Evolutionary conservation across 805 yeast species (phyloP), one percentile per base, ranked within the genome.

Genomic region (Metschnikowia similis): DNA sequence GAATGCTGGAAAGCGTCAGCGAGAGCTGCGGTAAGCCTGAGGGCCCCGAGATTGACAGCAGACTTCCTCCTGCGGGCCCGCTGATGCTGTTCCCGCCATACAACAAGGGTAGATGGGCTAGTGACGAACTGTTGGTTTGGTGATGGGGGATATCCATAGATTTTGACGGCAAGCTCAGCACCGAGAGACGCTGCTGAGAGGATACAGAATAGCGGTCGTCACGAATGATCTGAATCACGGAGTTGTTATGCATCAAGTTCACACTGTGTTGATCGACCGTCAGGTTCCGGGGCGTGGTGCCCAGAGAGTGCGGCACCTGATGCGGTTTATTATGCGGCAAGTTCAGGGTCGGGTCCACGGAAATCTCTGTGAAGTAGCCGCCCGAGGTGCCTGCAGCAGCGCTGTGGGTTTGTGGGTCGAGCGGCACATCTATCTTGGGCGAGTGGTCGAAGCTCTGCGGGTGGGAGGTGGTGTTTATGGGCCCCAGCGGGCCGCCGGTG

Each of bases 91-190:
- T 65, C 9, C 71, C 67, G n/a, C 77, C 77, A 52, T 71, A 73
- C 16, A 73, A 53, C 3, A 70, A 66, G 0, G 78, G 78, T 44
- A 73, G 61, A 54, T 73, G 78, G 3, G 75, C 75, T 58, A 73
- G 62, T 6, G 75, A 66, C 47, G 56, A 66, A 49, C 58, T 65
- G 49, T 60, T 65, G 61, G 65, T 66, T 50, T 72, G 76, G 58
- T 73, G 78, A 56, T 73, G 78, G 1, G 78, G 78, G 8, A 73
- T 73, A 54, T 73, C 69, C 78, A 73, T 73, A 14, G 71, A 66
- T 55, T 73, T 73, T 14, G 75, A 70, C 8, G 78, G 78, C 30
- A 73, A 62, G 5, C 74, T 69, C 50, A 70, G 67, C 9, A 73
- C 71, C 29, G 75, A 70, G 38, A 69, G 76, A 51, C 76, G 55